phyloP scores from a whole-genome alignment of 768 basidiomycete species.

The Termitomyces sp. region DNA sequence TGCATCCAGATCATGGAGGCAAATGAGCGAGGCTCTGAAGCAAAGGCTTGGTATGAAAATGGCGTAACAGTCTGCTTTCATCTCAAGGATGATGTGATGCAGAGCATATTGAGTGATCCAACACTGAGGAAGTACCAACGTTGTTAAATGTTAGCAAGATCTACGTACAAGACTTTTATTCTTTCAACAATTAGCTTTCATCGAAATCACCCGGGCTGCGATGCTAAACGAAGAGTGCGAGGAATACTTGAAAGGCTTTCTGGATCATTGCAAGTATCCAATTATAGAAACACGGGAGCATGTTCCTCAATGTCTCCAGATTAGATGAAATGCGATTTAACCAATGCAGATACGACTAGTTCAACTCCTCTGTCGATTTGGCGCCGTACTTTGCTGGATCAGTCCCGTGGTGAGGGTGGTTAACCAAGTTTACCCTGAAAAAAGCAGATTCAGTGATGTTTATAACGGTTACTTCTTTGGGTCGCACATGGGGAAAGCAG shows the following conservation, averaged over 20 bases:
- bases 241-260: background rate
- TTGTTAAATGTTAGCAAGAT: background rate
- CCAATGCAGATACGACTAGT: conserved; percentile 1
- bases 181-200: background rate
- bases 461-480: background rate
- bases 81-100: conserved; percentile 18
- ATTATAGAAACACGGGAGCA: background rate
- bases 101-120: conserved; percentile 19
- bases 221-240: background rate
- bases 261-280: background rate
- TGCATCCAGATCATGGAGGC: conserved; percentile 27
- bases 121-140: conserved; percentile 16
- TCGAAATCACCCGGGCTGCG: background rate
- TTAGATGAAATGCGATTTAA: background rate
- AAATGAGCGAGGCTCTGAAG: background rate
- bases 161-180: background rate
- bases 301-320: background rate
- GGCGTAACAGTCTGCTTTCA: conserved; percentile 20
- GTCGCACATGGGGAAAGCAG: conserved; percentile 71
- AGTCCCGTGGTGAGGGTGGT: conserved; percentile 83
- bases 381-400: conserved; percentile 77
- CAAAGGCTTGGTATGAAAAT: conserved; percentile 18
- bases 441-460: conserved; percentile 3
- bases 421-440: conserved; percentile 89
- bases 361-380: conserved; percentile 20